These are phyloP conservation scores for Osmanthus fragrans DNA, from an alignment of 257 asterid species.

Conservation along the genomic window DNA sequence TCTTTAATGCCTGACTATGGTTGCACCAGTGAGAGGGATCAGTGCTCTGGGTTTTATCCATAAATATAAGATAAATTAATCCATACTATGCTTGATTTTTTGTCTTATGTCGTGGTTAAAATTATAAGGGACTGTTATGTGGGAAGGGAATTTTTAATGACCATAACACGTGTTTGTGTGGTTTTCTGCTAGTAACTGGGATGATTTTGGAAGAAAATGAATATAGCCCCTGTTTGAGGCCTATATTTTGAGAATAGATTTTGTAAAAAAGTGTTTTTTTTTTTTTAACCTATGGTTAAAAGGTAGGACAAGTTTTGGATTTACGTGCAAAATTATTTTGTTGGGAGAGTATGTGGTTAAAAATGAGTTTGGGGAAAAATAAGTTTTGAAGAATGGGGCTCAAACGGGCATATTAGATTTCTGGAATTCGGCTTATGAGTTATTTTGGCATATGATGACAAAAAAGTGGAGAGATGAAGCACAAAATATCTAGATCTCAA, in stretches of 20 bases:
- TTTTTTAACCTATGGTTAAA: too few species aligned
- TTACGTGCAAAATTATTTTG: too few species aligned
- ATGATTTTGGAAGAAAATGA: background rate
- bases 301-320: too few species aligned
- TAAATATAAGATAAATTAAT: background rate
- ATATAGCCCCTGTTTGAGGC: too few species aligned
- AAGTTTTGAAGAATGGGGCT: too few species aligned
- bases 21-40: slow-evolving; percentile 9
- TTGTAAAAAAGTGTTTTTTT: too few species aligned
- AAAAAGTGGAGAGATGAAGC: background rate
- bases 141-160: background rate
- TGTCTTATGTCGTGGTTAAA: background rate
- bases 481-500: background rate
- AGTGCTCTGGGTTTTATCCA: background rate
- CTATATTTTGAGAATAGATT: too few species aligned
- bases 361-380: too few species aligned
- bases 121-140: background rate
- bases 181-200: background rate
- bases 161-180: background rate
- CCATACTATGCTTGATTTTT: background rate
- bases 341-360: too few species aligned
- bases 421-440: background rate
- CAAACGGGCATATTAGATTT: background rate
- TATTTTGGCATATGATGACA: background rate
- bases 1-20: background rate